A percentile compares a stretch with the other conserved stretches of the same genome.
Conservation (phyloP, 331 rosid genomes). For the Ulmus americana region DNA sequence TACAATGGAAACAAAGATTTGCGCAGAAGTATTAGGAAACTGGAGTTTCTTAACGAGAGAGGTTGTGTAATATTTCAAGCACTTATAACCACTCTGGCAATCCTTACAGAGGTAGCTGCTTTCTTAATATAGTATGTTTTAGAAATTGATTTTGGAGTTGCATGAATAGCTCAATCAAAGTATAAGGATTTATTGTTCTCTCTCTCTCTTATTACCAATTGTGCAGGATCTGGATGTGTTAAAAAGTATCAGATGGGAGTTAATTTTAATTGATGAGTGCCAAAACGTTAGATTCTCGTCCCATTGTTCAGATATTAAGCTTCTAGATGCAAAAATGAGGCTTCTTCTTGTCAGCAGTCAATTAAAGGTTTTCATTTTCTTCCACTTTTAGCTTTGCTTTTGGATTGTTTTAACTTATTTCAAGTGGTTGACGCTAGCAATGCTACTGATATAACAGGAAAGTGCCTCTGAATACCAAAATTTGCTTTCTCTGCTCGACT, state of each 20-base stretch:
- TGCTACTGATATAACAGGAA: slow-evolving; percentile 53
- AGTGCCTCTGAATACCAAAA: slow-evolving; percentile 36
- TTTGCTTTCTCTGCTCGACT: slow-evolving; percentile 46
- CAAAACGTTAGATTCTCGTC: slow-evolving; percentile 38
- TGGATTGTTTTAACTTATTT: slow-evolving; percentile 12
- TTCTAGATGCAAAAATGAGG: slow-evolving; percentile 39
- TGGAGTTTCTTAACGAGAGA: slow-evolving; percentile 44
- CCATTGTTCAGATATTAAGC: slow-evolving; percentile 34
- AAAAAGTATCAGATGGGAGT: slow-evolving; percentile 45
- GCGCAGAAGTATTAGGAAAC: slow-evolving; percentile 37
- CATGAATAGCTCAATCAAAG: not conserved
- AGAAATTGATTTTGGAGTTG: not conserved
- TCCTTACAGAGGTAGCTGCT: slow-evolving; percentile 42
- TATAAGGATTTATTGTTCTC: not conserved
- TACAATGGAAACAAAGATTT: slow-evolving; percentile 51
- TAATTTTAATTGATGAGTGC: slow-evolving; percentile 50
- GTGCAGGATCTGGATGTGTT: slow-evolving; percentile 54
- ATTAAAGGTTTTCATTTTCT: slow-evolving; percentile 48
- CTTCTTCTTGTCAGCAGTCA: slow-evolving; percentile 44
- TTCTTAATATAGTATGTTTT: not conserved
- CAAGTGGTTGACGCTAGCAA: slow-evolving; percentile 17
- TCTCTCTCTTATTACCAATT: not conserved
- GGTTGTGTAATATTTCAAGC: slow-evolving; percentile 40
- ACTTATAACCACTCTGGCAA: slow-evolving; percentile 45
- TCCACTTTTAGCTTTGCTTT: slow-evolving; percentile 5